These are phyloP conservation scores for Apiospora sp. DNA, from an alignment of 2,329 filamentous ascomycete species.

Conservation along the genomic window DNA sequence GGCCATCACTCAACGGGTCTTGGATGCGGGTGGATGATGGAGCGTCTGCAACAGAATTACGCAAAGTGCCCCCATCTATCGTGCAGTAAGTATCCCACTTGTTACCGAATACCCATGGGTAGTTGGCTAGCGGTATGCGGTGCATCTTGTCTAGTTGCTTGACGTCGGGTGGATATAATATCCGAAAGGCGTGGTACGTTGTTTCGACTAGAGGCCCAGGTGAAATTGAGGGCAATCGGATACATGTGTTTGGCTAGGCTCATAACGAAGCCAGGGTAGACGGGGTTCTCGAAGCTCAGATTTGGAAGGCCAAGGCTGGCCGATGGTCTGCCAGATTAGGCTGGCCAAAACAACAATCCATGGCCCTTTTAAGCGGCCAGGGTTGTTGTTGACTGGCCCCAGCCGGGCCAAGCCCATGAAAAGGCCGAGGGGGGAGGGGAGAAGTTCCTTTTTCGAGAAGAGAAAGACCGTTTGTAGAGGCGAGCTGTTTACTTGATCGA, in stretches of 20 bases:
- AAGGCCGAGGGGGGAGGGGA: neutral
- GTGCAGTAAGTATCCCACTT: neutral
- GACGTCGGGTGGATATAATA: neutral
- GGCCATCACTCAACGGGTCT: neutral
- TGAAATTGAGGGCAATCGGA: neutral
- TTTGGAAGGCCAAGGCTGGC: neutral
- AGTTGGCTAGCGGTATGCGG: neutral
- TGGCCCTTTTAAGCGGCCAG: neutral
- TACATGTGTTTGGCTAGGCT: neutral
- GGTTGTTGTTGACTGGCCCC: neutral
- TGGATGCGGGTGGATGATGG: slow-evolving; percentile 14
- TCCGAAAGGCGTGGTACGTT: neutral
- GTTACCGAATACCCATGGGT: neutral
- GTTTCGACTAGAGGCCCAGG: neutral
- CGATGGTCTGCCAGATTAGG: slow-evolving; percentile 16
- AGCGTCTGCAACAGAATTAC: slow-evolving; percentile 6
- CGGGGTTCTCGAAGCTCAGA: neutral
- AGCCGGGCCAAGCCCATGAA: slow-evolving; percentile 11
- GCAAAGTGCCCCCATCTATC: neutral
- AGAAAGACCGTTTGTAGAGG: neutral
- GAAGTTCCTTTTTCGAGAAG: neutral
- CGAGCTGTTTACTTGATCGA: slow-evolving; percentile 6
- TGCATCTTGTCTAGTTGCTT: neutral
- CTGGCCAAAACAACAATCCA: neutral
- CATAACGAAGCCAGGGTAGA: neutral